Evolutionary conservation across 305 asterid species (phyloP).

Genomic region (Fraxinus baroniana): DNA sequence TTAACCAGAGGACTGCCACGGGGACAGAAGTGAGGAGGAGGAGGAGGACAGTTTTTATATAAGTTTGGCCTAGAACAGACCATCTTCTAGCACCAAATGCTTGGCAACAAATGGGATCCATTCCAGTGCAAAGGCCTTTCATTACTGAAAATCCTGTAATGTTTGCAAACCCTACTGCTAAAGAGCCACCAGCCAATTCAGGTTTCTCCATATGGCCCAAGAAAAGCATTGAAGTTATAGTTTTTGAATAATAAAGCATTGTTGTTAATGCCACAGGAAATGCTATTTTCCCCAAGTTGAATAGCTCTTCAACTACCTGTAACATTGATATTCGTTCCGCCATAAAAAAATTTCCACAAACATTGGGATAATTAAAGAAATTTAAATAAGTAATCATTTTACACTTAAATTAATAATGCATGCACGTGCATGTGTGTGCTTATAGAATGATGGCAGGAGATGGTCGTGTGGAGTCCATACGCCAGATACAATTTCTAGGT

Average conservation of each 20-base stretch:
- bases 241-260: conserved; percentile 59
- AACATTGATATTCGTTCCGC: not conserved
- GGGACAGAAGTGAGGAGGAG: conserved; percentile 61
- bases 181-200: conserved; percentile 78
- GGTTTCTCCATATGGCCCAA: conserved; percentile 74
- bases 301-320: conserved; percentile 59
- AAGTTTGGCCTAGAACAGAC: conserved; percentile 56
- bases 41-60: conserved; percentile 57
- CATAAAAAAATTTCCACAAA: not conserved
- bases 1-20: conserved; percentile 60
- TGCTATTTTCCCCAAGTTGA: conserved; percentile 45
- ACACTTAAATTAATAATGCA: not conserved
- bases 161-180: conserved; percentile 75
- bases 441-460: not conserved
- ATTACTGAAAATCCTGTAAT: conserved; percentile 72
- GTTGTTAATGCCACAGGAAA: conserved; percentile 79
- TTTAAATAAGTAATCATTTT: not conserved
- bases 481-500: not conserved
- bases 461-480: not conserved
- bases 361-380: not conserved
- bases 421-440: not conserved
- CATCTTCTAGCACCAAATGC: conserved; percentile 74
- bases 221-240: conserved; percentile 78
- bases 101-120: conserved; percentile 88
- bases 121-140: conserved; percentile 75